Conservation (phyloP, 352 stramenopile genomes). For the Pythium brassicae region DNA sequence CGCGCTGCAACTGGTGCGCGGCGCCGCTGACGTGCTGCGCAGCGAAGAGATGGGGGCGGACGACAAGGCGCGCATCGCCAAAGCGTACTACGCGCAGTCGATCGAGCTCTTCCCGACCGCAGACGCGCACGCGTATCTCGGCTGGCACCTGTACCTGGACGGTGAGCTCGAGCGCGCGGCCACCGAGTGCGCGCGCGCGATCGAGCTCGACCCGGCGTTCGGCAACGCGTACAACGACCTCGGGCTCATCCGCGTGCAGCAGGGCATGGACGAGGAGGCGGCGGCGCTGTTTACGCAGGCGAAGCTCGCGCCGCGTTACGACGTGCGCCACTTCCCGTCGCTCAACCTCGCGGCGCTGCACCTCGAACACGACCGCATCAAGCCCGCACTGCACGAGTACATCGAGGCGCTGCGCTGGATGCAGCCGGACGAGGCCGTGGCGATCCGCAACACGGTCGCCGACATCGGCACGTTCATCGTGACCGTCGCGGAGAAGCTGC, state of each 20-base stretch:
- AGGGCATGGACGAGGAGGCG: constrained; percentile 54
- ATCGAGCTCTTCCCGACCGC: constrained; percentile 62
- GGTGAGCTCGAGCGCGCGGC: constrained; percentile 48
- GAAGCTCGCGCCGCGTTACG: constrained; percentile 53
- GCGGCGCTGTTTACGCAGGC: constrained; percentile 57
- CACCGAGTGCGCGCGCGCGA: constrained; percentile 51
- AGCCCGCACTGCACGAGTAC: constrained; percentile 64
- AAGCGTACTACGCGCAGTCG: constrained; percentile 64
- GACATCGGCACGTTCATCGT: constrained; percentile 69
- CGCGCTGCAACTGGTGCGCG: constrained; percentile 56
- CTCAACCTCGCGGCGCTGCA: constrained; percentile 63
- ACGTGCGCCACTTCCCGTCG: constrained; percentile 63
- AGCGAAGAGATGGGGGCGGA: constrained; percentile 35
- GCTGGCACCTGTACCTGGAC: constrained; percentile 65
- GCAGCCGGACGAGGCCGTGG: constrained; percentile 32
- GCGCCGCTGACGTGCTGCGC: constrained; percentile 36
- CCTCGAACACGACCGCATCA: constrained; percentile 59
- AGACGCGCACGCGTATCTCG: constrained; percentile 63
- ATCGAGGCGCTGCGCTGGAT: constrained; percentile 78
- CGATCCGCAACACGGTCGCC: constrained; percentile 65
- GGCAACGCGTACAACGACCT: constrained; percentile 77
- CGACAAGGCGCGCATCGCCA: constrained; percentile 53
- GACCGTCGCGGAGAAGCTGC: constrained; percentile 33
- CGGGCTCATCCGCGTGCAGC: constrained; percentile 52
- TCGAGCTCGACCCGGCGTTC: constrained; percentile 61